Conservation (phyloP, 2,329 filamentous ascomycete genomes). For the Phialocephala sp. region DNA sequence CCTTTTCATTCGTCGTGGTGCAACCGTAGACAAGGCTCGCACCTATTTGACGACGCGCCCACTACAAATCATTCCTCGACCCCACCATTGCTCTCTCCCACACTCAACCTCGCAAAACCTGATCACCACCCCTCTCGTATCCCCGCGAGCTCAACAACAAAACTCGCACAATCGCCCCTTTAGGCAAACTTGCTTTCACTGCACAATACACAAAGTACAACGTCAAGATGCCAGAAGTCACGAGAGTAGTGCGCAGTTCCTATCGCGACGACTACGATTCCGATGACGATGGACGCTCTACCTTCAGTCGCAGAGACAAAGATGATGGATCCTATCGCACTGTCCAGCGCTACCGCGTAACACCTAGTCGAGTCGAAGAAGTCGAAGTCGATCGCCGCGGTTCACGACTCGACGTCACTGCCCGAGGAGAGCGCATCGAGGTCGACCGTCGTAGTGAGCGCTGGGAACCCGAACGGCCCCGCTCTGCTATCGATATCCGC, state of each 20-base stretch:
- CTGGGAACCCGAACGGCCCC: conserved; percentile 37
- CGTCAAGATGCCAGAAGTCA: conserved; percentile 25
- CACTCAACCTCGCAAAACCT: conserved; percentile 10
- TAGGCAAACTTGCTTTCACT: background rate
- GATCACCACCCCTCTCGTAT: background rate
- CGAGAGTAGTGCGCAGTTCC: conserved; percentile 26
- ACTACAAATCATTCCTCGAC: conserved; percentile 13
- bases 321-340: conserved; percentile 38
- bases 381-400: conserved; percentile 39
- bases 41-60: background rate
- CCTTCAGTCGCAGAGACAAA: conserved; percentile 31
- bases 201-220: conserved; percentile 8
- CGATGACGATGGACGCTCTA: conserved; percentile 39
- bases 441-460: conserved; percentile 41
- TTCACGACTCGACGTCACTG: conserved; percentile 35
- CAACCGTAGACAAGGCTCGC: conserved; percentile 13
- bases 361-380: conserved; percentile 37
- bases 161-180: background rate
- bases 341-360: conserved; percentile 43
- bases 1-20: background rate
- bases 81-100: background rate
- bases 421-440: conserved; percentile 39
- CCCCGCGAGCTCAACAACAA: conserved; percentile 1
- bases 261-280: conserved; percentile 42
- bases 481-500: conserved; percentile 37